Conservation (phyloP, 2,329 filamentous ascomycete species). For the Coleophoma eucalyptorum region DNA sequence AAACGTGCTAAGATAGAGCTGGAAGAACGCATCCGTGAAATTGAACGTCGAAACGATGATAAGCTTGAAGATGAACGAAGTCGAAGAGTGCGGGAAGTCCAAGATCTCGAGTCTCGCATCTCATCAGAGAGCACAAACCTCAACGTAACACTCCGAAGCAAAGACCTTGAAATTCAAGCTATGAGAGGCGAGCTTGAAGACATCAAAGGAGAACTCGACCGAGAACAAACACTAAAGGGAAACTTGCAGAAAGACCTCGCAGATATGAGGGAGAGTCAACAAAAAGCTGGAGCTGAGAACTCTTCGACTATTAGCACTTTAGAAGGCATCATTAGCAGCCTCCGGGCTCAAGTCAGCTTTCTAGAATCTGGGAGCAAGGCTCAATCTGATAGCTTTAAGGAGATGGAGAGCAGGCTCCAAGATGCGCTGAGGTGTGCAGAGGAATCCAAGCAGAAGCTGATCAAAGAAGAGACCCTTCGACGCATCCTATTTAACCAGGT, state of each 20-base stretch:
- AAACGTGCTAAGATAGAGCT: conserved; percentile 50
- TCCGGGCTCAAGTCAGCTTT: conserved; percentile 81
- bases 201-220: conserved; percentile 47
- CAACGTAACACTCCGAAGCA: conserved; percentile 27
- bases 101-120: conserved; percentile 55
- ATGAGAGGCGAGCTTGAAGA: conserved; percentile 41
- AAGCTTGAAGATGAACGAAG: conserved; percentile 64
- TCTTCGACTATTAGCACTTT: conserved; percentile 61
- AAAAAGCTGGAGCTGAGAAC: conserved; percentile 50
- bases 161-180: conserved; percentile 51
- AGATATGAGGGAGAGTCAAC: conserved; percentile 32
- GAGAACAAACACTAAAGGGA: conserved; percentile 51
- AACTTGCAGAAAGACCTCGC: conserved; percentile 43
- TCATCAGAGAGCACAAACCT: conserved; percentile 38
- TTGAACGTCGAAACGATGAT: conserved; percentile 24
- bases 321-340: conserved; percentile 70
- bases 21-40: conserved; percentile 23
- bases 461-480: conserved; percentile 86
- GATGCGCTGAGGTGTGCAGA: conserved; percentile 70
- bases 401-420: conserved; percentile 75
- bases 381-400: conserved; percentile 80
- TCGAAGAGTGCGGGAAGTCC: conserved; percentile 56
- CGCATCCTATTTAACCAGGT: conserved; percentile 96
- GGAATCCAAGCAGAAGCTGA: conserved; percentile 73
- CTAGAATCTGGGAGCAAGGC: conserved; percentile 87